Evolutionary conservation across 176 grass and related monocot species (phyloP), one percentile per base, ranked within the genome.

Genomic region (Aechmea fasciata): DNA sequence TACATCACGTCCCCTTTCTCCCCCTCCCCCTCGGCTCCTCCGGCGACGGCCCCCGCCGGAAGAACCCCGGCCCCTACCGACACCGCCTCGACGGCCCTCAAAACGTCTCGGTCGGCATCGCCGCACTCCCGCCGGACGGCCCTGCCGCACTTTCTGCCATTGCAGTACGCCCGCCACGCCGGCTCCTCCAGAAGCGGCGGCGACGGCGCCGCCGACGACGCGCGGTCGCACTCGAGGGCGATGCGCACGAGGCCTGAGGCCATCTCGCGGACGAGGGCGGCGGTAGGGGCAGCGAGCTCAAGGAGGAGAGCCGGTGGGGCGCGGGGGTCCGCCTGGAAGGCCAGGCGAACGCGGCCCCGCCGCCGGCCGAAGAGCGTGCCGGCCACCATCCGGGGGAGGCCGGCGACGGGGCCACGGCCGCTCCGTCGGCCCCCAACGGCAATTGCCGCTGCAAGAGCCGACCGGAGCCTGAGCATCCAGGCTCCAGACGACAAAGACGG

Each of bases 261-360:
- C 94, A 97, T 97, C 94, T 97, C 94, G 59, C 79, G 63, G 57
- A 97, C 94, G 57, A 97, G 94, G 13, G 86, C 83, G 74, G 79
- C 81, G 20, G 89, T 90, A 51, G 83, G 83, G 20, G 84, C 88
- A 20, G 89, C 82, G 68, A 97, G 76, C 84, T 97, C 94, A 11
- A 97, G 69, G 10, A 97, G 84, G 71, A 97, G 74, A 26, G 85
- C 86, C 11, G 94, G 94, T 51, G 77, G 23, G 2, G 86, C 82
- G 48, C 87, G 87, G n/a, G 86, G 82, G 71, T 87, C 86, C 28
- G 78, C 79, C 84, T 97, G 94, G 70, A 97, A 91, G 52, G 94
- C 86, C 2, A 97, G 22, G 74, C 88, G 82, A 12, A 97, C 89
- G 70, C 78, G 83, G 0, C 94, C 94, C 26, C 87, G 84, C 0